These are phyloP conservation scores for Exserohilum turcica DNA, from an alignment of 2,329 filamentous ascomycete species.

Conservation along the genomic window DNA sequence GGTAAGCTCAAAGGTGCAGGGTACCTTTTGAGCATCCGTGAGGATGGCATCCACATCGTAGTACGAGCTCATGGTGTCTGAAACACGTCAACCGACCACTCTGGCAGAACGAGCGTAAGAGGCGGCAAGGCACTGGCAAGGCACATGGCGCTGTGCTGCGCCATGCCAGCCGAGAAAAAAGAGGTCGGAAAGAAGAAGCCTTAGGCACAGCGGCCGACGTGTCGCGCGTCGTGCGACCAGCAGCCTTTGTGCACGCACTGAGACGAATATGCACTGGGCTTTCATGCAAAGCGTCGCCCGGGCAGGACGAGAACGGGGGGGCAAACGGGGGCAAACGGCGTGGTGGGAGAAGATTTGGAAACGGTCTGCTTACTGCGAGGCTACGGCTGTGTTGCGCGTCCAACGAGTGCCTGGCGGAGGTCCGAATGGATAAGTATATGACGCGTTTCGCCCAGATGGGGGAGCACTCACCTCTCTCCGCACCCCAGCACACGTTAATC, in stretches of 20 bases:
- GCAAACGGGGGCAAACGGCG: slow-evolving; percentile 1
- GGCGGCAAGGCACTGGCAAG: neutral
- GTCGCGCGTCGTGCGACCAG: slow-evolving; percentile 35
- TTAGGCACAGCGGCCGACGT: slow-evolving; percentile 19
- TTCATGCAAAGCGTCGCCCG: neutral
- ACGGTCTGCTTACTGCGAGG: slow-evolving; percentile 25
- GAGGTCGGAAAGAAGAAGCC: slow-evolving; percentile 2
- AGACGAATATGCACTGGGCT: slow-evolving; percentile 24
- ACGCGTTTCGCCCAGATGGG: slow-evolving; percentile 16
- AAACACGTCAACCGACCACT: neutral
- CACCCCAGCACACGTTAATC: too few species aligned
- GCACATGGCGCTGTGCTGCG: neutral
- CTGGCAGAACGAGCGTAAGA: neutral
- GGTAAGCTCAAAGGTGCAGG: slow-evolving; percentile 91
- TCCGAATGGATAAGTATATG: slow-evolving; percentile 21
- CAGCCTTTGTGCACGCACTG: slow-evolving; percentile 12
- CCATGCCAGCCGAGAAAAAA: neutral
- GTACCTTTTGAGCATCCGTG: slow-evolving; percentile 92
- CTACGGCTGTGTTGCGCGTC: slow-evolving; percentile 38
- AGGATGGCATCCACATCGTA: slow-evolving; percentile 85
- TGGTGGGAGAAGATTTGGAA: slow-evolving; percentile 6
- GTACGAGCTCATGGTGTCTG: slow-evolving; percentile 63
- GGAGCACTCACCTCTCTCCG: slow-evolving; percentile 15
- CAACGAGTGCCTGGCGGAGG: slow-evolving; percentile 35
- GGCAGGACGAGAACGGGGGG: slow-evolving; percentile 7